These are phyloP conservation scores for Neoboletus magnificus DNA, from an alignment of 768 basidiomycete species.

Conservation along the genomic window DNA sequence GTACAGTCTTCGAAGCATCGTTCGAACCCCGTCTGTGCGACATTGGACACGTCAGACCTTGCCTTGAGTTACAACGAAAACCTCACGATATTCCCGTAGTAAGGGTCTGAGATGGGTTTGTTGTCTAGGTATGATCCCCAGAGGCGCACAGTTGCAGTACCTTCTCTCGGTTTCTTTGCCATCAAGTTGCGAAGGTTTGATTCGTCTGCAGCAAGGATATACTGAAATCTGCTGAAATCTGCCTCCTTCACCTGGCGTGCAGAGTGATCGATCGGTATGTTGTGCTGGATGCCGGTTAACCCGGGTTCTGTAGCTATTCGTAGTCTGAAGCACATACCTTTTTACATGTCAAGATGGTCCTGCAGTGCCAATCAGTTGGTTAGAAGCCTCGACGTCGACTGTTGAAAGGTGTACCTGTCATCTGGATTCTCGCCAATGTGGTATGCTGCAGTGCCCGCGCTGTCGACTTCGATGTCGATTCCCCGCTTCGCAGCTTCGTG, in stretches of 20 bases:
- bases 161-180: constrained; percentile 47
- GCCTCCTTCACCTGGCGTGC: constrained; percentile 61
- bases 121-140: constrained; percentile 78
- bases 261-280: constrained; percentile 63
- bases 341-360: constrained; percentile 67
- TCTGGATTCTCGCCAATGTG: constrained; percentile 85
- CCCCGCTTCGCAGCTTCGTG: constrained; percentile 65
- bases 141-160: constrained; percentile 65
- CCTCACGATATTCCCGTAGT: constrained; percentile 68
- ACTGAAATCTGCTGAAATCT: constrained; percentile 75
- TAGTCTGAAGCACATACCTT: constrained; percentile 43
- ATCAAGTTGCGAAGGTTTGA: constrained; percentile 66
- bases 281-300: constrained; percentile 46
- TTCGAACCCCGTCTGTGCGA: constrained; percentile 65
- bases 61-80: neutral
- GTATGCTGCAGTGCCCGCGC: constrained; percentile 82
- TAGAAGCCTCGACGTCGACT: neutral
- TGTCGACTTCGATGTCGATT: constrained; percentile 69
- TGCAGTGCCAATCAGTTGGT: constrained; percentile 23
- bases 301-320: neutral
- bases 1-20: constrained; percentile 75
- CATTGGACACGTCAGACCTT: constrained; percentile 1
- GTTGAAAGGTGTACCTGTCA: constrained; percentile 49
- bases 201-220: constrained; percentile 84
- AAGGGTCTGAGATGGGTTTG: constrained; percentile 78